These are phyloP conservation scores for Penicillium simplicissimum DNA, from an alignment of 495 filamentous ascomycete species.

Conservation along the genomic window DNA sequence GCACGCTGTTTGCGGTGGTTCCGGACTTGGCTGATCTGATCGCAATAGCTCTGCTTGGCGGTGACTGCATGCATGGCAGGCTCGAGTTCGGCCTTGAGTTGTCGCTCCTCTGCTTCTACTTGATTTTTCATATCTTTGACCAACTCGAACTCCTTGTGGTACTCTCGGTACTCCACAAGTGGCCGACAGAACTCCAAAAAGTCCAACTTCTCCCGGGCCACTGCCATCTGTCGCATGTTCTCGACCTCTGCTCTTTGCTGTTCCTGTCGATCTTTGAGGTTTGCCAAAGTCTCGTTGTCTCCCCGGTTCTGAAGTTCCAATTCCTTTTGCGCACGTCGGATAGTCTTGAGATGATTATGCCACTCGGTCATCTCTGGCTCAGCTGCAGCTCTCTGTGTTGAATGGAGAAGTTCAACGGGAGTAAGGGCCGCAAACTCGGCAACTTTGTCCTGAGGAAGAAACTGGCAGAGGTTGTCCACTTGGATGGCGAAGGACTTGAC, in stretches of 20 bases:
- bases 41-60: constrained; percentile 62
- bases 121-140: constrained; percentile 49
- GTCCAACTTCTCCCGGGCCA: constrained; percentile 64
- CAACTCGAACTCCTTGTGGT: constrained; percentile 34
- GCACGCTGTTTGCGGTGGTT: constrained; percentile 52
- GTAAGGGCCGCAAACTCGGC: constrained; percentile 88
- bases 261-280: constrained; percentile 72
- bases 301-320: constrained; percentile 57
- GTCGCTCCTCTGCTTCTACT: constrained; percentile 51
- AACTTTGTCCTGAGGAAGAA: constrained; percentile 94
- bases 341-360: constrained; percentile 71
- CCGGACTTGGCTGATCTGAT: constrained; percentile 49
- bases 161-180: constrained; percentile 59
- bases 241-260: constrained; percentile 80
- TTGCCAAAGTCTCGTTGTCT: constrained; percentile 61
- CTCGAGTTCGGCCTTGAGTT: constrained; percentile 59
- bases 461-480: constrained; percentile 97
- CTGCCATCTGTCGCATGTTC: constrained; percentile 71
- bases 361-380: constrained; percentile 74
- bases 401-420: constrained; percentile 78
- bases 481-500: constrained; percentile 77
- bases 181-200: constrained; percentile 66
- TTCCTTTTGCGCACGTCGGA: constrained; percentile 68
- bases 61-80: constrained; percentile 68
- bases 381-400: constrained; percentile 86